Base-by-base conservation (phyloP, 306 rosid species). In the Chamaecrista fasciculata region DNA sequence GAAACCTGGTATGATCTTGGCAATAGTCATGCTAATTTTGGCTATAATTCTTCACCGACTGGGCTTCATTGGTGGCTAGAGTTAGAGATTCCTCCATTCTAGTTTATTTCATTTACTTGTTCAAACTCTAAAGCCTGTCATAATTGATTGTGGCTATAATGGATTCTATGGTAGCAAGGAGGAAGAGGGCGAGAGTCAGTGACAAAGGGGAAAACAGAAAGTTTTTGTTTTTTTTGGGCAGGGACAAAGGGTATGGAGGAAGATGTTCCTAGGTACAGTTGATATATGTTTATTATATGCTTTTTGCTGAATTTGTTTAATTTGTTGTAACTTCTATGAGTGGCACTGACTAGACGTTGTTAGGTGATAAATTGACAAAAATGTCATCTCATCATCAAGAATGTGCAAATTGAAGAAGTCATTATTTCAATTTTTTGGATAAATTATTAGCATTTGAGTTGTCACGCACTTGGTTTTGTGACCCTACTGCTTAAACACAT, bases 61-160 rank as follows among this genome's bases (percentile, higher is more conserved):
- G 62, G 99, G 99, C 48, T 82, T 76, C 85, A 87, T 94, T n/a
- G 99, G 97, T 66, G 55, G 83, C 72, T 94, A 91, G 89, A 81
- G 60, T 36, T 26, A 62, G 47, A 10, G 62, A 3, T n/a, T 4
- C 34, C 43, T 64, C 50, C 43, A 63, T 25, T 29, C 19, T 48
- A 7, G 73, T 40, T 56, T 67, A 44, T 73, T 60, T 57, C 46
- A 14, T 60, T 23, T 34, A 7, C 24, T 28, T 65, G 58, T 73
- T 72, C 66, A 62, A 70, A 39, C 62, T 70, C 23, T 50, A 1
- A 6, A 15, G 24, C 49, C 68, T 36, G 4, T 43, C 52, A 66
- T 64, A 31, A 44, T 68, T 16, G 51, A 39, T 37, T 59, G 61
- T 36, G 55, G 47, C 60, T 47, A 59, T 69, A 14, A 57, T n/a